phyloP scores from a whole-genome alignment of 306 rosid genomes.

The Medicago ruthenica region DNA sequence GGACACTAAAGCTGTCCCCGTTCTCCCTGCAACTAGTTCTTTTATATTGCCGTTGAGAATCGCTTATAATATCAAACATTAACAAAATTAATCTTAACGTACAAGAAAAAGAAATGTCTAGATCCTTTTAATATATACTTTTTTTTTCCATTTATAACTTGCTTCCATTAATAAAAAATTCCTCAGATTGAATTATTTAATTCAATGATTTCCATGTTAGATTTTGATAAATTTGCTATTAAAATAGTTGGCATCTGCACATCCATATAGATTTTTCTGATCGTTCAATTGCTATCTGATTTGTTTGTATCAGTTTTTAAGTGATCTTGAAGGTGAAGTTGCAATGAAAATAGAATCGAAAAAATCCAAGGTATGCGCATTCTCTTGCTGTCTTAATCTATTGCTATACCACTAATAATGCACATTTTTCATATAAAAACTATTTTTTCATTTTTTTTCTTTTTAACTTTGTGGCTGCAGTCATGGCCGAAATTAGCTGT shows the following conservation, averaged over 20 bases:
- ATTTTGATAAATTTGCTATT: slow-evolving; percentile 45
- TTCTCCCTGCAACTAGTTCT: slow-evolving; percentile 64
- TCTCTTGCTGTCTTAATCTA: neutral
- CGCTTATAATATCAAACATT: slow-evolving; percentile 26
- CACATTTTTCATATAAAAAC: neutral
- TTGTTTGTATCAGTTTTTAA: slow-evolving; percentile 36
- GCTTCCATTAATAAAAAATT: slow-evolving; percentile 7
- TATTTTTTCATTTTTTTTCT: neutral
- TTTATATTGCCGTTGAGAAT: slow-evolving; percentile 68
- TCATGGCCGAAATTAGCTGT: slow-evolving; percentile 68
- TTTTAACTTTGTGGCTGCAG: slow-evolving; percentile 30
- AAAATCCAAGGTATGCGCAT: slow-evolving; percentile 61
- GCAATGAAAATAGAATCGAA: slow-evolving; percentile 65
- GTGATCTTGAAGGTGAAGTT: slow-evolving; percentile 35
- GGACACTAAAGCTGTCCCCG: slow-evolving; percentile 60
- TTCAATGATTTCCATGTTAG: neutral
- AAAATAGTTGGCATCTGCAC: neutral
- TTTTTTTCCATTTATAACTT: slow-evolving; percentile 17
- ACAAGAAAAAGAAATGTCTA: slow-evolving; percentile 28
- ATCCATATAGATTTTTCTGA: slow-evolving; percentile 24
- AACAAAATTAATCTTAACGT: slow-evolving; percentile 2
- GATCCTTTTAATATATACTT: slow-evolving; percentile 19
- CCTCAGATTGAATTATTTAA: neutral
- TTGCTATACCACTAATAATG: neutral
- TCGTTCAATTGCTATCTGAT: neutral